Base-by-base conservation (phyloP, 1,139 yeast species). In the Suhomyces terraborum region DNA sequence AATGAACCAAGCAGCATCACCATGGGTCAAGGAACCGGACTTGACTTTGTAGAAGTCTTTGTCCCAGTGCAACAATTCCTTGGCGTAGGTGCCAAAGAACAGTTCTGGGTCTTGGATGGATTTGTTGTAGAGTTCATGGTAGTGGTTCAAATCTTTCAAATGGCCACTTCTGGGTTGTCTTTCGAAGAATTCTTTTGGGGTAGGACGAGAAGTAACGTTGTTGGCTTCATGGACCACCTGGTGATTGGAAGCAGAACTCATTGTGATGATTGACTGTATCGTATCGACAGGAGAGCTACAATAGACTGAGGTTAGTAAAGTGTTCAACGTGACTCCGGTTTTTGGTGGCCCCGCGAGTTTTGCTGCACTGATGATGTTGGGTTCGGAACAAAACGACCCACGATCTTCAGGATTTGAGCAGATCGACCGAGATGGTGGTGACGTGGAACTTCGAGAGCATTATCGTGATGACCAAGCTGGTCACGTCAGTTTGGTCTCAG, bases 1-100 rank as follows among this genome's bases (percentile, higher is more conserved):
- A 40, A 88, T 67, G 61, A 93, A 93, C 98, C 98, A 93, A 32
- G 96, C 85, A 30, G 82, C 75, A 58, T 91, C 95, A 53, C 96
- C 98, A 51, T 80, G 68, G 46, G 73, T 73, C 56, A 93, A 78
- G 42, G 84, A 75, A 19, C 97, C 96, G 33, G 80, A 61, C 54
- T 77, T 75, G 42, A 87, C 96, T 45, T 82, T 77, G 56, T 76
- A 69, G 68, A 88, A 93, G 49, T 85, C 94, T 53, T 73, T 80
- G 65, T 86, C 91, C 98, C 98, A 93, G 56, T 79, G 72, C 53
- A 93, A 74, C 48, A 82, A 76, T 54, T 88, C 87, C 45, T 77
- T 79, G 45, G 96, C 98, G 69, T 80, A 69, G 33, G 85, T 80
- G 41, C 94, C 95, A 62, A 88, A 93, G 66, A 93, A 93, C 33